phyloP scores from a whole-genome alignment of 163 green algal species.

The Picocystis sp. region DNA sequence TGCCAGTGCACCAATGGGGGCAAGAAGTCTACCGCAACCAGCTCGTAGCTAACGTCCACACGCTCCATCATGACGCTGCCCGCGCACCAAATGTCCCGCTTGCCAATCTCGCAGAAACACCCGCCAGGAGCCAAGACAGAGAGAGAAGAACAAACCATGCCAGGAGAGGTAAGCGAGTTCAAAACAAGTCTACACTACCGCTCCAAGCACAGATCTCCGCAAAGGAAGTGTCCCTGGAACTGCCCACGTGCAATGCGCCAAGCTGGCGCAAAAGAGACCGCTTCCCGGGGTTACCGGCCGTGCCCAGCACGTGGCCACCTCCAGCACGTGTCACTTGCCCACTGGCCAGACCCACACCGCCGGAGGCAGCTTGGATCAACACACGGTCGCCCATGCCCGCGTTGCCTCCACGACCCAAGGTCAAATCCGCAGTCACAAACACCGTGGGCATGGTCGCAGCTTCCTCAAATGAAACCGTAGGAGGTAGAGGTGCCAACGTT shows the following conservation, averaged over 20 bases:
- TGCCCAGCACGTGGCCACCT: slow-evolving; percentile 26
- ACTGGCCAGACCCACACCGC: slow-evolving; percentile 58
- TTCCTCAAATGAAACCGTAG: slow-evolving; percentile 27
- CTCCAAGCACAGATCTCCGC: slow-evolving; percentile 19
- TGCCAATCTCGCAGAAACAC: slow-evolving; percentile 73
- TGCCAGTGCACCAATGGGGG: slow-evolving; percentile 10
- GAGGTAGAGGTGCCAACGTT: slow-evolving; percentile 29
- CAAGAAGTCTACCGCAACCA: slow-evolving; percentile 80
- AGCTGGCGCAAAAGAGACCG: slow-evolving; percentile 41
- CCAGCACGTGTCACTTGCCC: slow-evolving; percentile 5
- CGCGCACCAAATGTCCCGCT: slow-evolving; percentile 7
- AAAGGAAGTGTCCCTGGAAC: slow-evolving; percentile 44
- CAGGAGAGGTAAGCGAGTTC: slow-evolving; percentile 65
- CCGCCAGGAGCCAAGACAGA: slow-evolving; percentile 21
- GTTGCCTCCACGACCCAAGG: slow-evolving; percentile 22
- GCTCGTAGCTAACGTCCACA: slow-evolving; percentile 46
- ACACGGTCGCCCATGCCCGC: slow-evolving; percentile 24
- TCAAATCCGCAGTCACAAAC: slow-evolving; percentile 33
- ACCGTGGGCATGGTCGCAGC: slow-evolving; percentile 50
- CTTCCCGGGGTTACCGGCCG: slow-evolving; percentile 51
- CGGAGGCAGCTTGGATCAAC: slow-evolving; percentile 49
- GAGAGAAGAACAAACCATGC: slow-evolving; percentile 46
- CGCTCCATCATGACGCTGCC: slow-evolving; percentile 38
- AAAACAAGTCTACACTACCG: slow-evolving; percentile 30
- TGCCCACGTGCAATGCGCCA: slow-evolving; percentile 14